Base-by-base conservation (phyloP, 768 basidiomycete genomes). In the Phaeotremella fagi region DNA sequence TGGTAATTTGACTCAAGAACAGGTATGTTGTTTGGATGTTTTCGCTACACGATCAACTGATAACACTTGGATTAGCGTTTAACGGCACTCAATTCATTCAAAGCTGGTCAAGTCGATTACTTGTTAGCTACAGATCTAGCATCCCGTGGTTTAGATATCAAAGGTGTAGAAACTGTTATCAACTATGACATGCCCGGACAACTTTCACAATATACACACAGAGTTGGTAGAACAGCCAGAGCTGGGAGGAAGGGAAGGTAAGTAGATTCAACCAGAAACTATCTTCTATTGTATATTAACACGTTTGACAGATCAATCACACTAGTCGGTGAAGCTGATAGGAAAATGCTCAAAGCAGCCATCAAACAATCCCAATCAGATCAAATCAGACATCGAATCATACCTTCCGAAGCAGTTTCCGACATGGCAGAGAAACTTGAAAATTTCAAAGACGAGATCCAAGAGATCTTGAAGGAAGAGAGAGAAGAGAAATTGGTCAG, bases 121-220 rank as follows among this genome's bases (percentile, higher is more conserved):
- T 78, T 99, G 7, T 86, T 99, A 80, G 94, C 92, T 2, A 99
- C 95, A 0, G 95, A 98, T 72, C 78, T 99, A 29, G 95, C 95
- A 27, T 88, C 91, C 50, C 84, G 91, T 55, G 89, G 95, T 75
- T 80, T 99, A 25, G 94, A 98, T 76, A 95, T 99, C 78, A 94
- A 92, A 71, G 92, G 92, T 15, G 85, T 97, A 23, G 89, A 98
- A 70, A 91, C 90, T 2, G 90, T 99, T 57, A 91, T 99, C 73
- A 99, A 99, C 75, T 98, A 92, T 71, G 95, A 99, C 72, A 95
- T 98, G 94, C 95, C 95, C 9, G 81, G 82, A 18, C 87, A 91
- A 67, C 78, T 97, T 28, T 83, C 88, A 6, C 90, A 91, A 65
- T 99, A 99, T 75, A 81, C 97, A 27, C 95, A 99, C 73, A 87